A percentile compares a stretch with the other conserved stretches of the same genome.
These are phyloP conservation scores for Irpex rosettiformis DNA, from an alignment of 1,284 basidiomycete species.

Conservation along the genomic window DNA sequence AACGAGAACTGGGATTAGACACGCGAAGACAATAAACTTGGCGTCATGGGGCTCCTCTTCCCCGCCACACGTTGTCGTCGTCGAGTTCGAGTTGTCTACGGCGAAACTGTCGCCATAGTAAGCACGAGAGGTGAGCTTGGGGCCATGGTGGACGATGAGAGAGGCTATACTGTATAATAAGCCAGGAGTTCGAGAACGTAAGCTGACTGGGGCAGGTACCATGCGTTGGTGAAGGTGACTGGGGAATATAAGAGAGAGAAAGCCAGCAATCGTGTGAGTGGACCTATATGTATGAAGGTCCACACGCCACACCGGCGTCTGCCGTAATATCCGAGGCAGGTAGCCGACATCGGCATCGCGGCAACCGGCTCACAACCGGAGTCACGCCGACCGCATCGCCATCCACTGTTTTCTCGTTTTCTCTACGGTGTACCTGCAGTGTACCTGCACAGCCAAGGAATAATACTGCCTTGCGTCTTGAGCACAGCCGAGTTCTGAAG, in stretches of 20 bases:
- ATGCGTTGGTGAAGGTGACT: conserved; percentile 9
- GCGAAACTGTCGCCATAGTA: conserved; percentile 11
- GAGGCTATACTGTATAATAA: conserved; percentile 14
- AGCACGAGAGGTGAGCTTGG: conserved; percentile 11
- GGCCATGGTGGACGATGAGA: conserved; percentile 14
- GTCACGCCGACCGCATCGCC: not conserved
- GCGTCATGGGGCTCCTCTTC: conserved; percentile 7
- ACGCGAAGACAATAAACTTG: conserved; percentile 40
- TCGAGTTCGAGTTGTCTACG: conserved; percentile 1
- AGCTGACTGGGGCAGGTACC: conserved; percentile 16
- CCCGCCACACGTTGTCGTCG: conserved; percentile 12
- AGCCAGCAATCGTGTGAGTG: not conserved
- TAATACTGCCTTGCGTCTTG: too few relatives aligned
- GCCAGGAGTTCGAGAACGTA: conserved; percentile 12
- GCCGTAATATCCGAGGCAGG: not conserved
- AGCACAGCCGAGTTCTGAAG: too few relatives aligned
- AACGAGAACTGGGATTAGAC: conserved; percentile 57
- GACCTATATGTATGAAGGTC: not conserved
- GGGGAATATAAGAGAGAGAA: not conserved
- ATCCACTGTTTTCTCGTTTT: too few relatives aligned
- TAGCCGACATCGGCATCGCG: not conserved
- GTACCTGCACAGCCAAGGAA: too few relatives aligned
- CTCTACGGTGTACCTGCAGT: too few relatives aligned
- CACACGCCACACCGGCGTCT: not conserved
- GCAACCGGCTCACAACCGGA: too few relatives aligned